Percentiles rank a stretch among this genome's conserved stretches.
These are phyloP conservation scores for Mycena sp. DNA, from an alignment of 1,284 basidiomycete genomes.

Conservation along the genomic window DNA sequence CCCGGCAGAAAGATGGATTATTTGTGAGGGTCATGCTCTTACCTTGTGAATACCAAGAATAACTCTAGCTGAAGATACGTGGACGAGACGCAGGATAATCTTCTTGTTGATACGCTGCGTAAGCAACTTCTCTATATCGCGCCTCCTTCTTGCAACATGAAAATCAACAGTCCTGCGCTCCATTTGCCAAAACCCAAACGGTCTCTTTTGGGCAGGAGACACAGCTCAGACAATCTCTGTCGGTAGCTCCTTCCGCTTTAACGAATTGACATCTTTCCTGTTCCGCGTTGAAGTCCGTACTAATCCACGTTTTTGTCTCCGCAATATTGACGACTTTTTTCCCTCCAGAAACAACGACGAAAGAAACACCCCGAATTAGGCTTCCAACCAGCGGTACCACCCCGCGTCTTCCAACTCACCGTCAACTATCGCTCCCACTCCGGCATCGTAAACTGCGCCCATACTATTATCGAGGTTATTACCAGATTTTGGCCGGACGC, in stretches of 20 bases:
- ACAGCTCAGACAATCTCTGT: constrained; percentile 81
- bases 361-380: constrained; percentile 7
- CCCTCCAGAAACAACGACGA: constrained; percentile 18
- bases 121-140: too few species aligned
- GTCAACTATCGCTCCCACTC: constrained; percentile 78
- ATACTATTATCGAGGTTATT: constrained; percentile 71
- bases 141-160: neutral
- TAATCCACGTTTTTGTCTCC: constrained; percentile 6
- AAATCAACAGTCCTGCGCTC: constrained; percentile 60
- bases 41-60: neutral
- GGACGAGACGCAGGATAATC: constrained; percentile 79
- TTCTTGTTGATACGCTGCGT: constrained; percentile 74
- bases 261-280: constrained; percentile 75
- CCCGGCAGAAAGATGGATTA: constrained; percentile 61
- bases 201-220: constrained; percentile 82
- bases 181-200: constrained; percentile 69
- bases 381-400: constrained; percentile 39
- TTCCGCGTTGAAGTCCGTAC: constrained; percentile 62
- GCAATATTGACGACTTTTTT: neutral
- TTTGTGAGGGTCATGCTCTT: constrained; percentile 52
- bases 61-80: constrained; percentile 59
- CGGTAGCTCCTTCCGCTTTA: constrained; percentile 77
- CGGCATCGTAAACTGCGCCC: constrained; percentile 75
- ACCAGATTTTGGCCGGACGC: constrained; percentile 70
- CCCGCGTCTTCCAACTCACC: constrained; percentile 66